Evolutionary conservation across 1,139 yeast genomes (phyloP).

Genomic region (Blastobotrys elegans): DNA sequence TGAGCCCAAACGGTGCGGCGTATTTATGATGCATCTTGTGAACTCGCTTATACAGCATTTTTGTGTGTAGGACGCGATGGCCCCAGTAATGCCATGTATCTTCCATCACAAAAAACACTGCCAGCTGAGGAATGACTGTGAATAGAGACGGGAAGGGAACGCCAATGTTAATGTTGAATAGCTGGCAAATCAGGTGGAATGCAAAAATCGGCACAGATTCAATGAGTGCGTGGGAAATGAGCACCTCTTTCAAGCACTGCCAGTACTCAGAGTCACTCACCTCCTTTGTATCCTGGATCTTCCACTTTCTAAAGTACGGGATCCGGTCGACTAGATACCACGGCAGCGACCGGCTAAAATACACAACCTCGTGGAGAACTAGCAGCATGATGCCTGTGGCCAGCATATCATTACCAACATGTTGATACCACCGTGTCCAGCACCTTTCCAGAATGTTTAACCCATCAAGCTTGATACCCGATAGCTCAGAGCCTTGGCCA

Average conservation of each 20-base stretch:
- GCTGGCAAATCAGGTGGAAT: conserved; percentile 84
- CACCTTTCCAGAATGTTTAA: conserved; percentile 45
- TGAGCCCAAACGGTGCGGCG: conserved; percentile 94
- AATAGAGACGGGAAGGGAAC: conserved; percentile 90
- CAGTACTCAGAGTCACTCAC: conserved; percentile 81
- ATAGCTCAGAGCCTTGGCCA: too few species aligned
- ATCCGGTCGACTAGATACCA: conserved; percentile 78
- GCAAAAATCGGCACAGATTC: conserved; percentile 96
- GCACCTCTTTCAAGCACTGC: conserved; percentile 82
- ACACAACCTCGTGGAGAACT: conserved; percentile 69
- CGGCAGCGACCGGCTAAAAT: conserved; percentile 82
- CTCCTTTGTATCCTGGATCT: conserved; percentile 73
- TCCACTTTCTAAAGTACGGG: conserved; percentile 71
- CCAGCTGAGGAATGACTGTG: conserved; percentile 59
- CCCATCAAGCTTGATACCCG: too few species aligned
- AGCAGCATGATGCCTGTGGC: conserved; percentile 84
- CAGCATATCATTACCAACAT: conserved; percentile 68
- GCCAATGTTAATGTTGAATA: conserved; percentile 63
- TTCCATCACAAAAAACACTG: conserved; percentile 74
- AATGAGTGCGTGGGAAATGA: conserved; percentile 79
- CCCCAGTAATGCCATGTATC: conserved; percentile 97
- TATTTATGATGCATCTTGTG: conserved; percentile 96
- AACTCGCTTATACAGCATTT: conserved; percentile 79
- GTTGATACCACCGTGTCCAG: conserved; percentile 85
- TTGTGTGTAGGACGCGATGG: conserved; percentile 82